Evolutionary conservation across 371 early-diverging fungal genomes (phyloP).

Genomic region (Lichtheimia corymbifera): DNA sequence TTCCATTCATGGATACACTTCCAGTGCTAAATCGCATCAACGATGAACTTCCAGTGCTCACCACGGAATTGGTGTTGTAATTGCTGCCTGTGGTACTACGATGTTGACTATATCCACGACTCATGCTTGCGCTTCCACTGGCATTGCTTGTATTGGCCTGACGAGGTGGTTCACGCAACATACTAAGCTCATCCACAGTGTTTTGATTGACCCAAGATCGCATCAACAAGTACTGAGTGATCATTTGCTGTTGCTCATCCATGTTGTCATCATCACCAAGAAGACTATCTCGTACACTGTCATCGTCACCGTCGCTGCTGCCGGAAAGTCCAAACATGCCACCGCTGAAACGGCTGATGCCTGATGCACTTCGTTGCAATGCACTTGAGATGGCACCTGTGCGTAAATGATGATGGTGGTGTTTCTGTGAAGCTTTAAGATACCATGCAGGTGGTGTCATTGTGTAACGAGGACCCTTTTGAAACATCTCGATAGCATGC

Average conservation of each 20-base stretch:
- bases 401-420: conserved; percentile 48
- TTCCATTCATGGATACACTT: conserved; percentile 11
- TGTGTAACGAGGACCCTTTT: conserved; percentile 64
- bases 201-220: conserved; percentile 57
- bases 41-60: conserved; percentile 22
- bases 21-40: conserved; percentile 28
- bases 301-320: conserved; percentile 11
- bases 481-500: conserved; percentile 55
- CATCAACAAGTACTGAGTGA: conserved; percentile 63
- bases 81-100: conserved; percentile 20
- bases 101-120: conserved; percentile 5
- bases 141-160: background rate
- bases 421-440: conserved; percentile 56
- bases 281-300: conserved; percentile 4
- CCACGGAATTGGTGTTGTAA: conserved; percentile 18
- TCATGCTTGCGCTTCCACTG: background rate
- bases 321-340: conserved; percentile 38
- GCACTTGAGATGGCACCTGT: conserved; percentile 52
- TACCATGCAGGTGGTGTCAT: conserved; percentile 51
- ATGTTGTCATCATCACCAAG: conserved; percentile 17
- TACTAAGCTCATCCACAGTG: conserved; percentile 68
- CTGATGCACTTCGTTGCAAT: conserved; percentile 53
- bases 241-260: conserved; percentile 42
- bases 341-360: conserved; percentile 48
- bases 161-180: conserved; percentile 69